Evolutionary conservation across 2,329 filamentous ascomycete species (phyloP).

Genomic region (Phialophora macrospora): DNA sequence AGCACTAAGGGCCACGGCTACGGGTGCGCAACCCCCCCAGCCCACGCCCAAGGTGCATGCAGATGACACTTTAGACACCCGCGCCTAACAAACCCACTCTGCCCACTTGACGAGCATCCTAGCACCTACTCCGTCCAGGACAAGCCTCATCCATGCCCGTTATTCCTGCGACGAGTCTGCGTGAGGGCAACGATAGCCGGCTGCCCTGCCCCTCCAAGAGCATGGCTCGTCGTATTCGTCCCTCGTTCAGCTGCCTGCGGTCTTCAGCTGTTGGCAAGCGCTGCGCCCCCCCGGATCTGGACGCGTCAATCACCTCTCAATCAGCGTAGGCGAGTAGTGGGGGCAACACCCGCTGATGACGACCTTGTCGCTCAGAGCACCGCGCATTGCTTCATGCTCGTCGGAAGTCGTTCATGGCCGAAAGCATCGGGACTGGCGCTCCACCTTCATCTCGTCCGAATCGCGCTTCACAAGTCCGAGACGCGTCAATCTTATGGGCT

Average conservation of each 20-base stretch:
- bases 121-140: neutral
- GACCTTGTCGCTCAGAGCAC: neutral
- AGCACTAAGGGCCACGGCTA: conserved; percentile 11
- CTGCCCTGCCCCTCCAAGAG: neutral
- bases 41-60: conserved; percentile 2
- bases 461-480: conserved; percentile 15
- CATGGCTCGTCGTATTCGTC: neutral
- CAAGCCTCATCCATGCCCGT: conserved; percentile 16
- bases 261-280: conserved; percentile 8
- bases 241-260: neutral
- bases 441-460: conserved; percentile 11
- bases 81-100: conserved; percentile 13
- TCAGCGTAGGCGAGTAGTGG: conserved; percentile 10
- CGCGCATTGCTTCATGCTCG: neutral
- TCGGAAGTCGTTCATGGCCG: neutral
- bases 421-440: neutral
- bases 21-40: conserved; percentile 1
- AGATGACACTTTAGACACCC: conserved; percentile 15
- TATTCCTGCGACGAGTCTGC: neutral
- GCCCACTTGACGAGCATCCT: neutral
- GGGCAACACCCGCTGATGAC: neutral
- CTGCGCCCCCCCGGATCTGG: conserved; percentile 24
- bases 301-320: conserved; percentile 28
- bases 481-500: conserved; percentile 30
- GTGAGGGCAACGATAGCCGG: neutral